Base-by-base conservation (phyloP, 2,329 filamentous ascomycete genomes). In the Fusarium poae region DNA sequence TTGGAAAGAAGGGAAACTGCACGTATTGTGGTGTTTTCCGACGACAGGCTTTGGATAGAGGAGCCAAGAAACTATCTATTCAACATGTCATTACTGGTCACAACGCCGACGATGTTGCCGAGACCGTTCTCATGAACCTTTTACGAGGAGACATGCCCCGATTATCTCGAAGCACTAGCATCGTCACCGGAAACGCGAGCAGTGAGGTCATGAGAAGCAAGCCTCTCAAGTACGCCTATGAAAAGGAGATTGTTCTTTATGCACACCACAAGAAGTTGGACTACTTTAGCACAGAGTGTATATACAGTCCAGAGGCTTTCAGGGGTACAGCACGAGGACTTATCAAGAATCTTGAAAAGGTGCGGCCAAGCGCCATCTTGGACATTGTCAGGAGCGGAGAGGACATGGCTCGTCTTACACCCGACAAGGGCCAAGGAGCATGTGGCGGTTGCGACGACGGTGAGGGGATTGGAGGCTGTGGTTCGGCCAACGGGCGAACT, bases 221-320 rank as follows among this genome's bases (percentile, higher is more conserved):
- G 81, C 96, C 96, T 16, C 85, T 99, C 45, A 98, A 99, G 79
- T 99, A 98, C 78, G 94, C 95, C 2, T 99, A 98, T 77, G 96
- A 99, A 78, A 99, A 99, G 82, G 96, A 99, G 78, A 99, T 99
- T 71, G 96, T 99, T 20, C 85, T 99, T 8, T 99, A 99, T 77
- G 96, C 96, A 7, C 93, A 98, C 77, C 94, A 99, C 83, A 97
- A 96, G 80, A 94, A 94, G 79, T 85, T 99, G 68, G 94, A 98
- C 77, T 99, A 99, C 81, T 99, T 99, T 81, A 97, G 91, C 75
- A 99, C 96, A 0, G 96, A 99, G 81, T 99, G 96, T 83, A 94
- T 99, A 64, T 99, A 99, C 83, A 97, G 93, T 55, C 96, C 96
- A 0, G 96, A 99, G 80, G 96, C 96, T 3, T 99, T 99, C 77